Base-by-base conservation (phyloP, 1,284 basidiomycete species). In the Irpex sp. region DNA sequence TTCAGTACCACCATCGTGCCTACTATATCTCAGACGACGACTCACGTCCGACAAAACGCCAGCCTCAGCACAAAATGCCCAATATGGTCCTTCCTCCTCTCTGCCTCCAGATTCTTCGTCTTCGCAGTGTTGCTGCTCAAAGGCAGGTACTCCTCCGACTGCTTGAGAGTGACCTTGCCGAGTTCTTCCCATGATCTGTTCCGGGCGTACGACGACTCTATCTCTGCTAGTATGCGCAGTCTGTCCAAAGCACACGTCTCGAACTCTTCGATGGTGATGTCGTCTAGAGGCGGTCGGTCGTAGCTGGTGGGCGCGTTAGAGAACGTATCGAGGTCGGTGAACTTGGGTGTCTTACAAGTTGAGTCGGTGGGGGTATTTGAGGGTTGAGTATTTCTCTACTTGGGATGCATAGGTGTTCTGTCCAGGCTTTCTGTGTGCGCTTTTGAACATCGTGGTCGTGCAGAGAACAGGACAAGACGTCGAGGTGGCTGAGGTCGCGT, bases 211-310 rank as follows among this genome's bases (percentile, higher is more conserved):
- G 91, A 94, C 0, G 96, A 91, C 74, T 99, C 97, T 67, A 99
- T 97, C 75, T 98, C 95, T 5, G 96, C 93, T 5, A 99, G 84
- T 17, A 99, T 86, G 60, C 91, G 88, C 48, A 99, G 82, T 36
- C 97, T 83, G 68, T 97, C 89, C 21, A 99, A 84, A 0, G 97
- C 97, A 75, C 86, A 94, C 2, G 84, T 89, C 77, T 99, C 97
- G 70, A 99, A 99, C 68, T 98, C 93, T 73, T 99, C 97, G 19
- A 99, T 84, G 1, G 96, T 97, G 36, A 99, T 91, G 71, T 99
- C 96, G 57, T 91, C 89, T 13, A 85, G 31, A 6, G 67, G 67
- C 5, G 67, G 67, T 8, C 21, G 31, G 48, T 65, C 61, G 44
- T 65, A 65, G 48, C 62, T 63, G 11, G 6, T 2, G 15, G n/a